Base-by-base conservation (phyloP, 129 eudicot genomes). In the Artemisia tridentata region DNA sequence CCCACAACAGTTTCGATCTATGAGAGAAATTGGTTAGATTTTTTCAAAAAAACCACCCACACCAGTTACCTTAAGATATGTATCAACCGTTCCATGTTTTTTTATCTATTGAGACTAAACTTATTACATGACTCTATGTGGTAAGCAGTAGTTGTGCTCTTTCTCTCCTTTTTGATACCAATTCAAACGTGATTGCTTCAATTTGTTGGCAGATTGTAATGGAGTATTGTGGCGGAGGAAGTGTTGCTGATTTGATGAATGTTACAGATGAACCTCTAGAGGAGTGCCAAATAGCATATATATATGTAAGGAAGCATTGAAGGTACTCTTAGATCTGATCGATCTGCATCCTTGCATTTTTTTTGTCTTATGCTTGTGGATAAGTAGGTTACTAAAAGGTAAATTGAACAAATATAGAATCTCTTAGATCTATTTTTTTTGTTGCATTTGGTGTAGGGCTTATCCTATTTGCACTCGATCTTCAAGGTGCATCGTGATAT, bases 191-290 rank as follows among this genome's bases (percentile, higher is more conserved):
- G 19, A 69, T 45, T 45, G 43, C 65, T 41, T 72, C 50, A 78
- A 63, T 64, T 38, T 72, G 57, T 66, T 78, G 86, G 84, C 97
- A 93, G 98, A 93, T 93, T 75, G 98, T 93, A 43, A 93, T 93
- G 98, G 98, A 93, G 86, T 93, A 93, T 61, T 93, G 98, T 75
- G 98, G 98, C 20, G 98, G 98, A 78, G 98, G 98, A 72, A 93
- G 98, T 87, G 97, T 93, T 85, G 98, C 98, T 73, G 98, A 89
- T 84, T 80, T 93, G 80, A 93, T 93, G 98, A 93, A 84, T 63
- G 84, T 87, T 66, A 89, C 97, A 0, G 98, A 93, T 16, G 97
- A 93, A 78, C 73, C 98, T 77, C 79, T 93, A 72, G 97, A 93
- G 80, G 98, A 93, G 78, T 68, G 16, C 77, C 98, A 93, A 79